Evolutionary conservation across 208 protist genomes (phyloP), one percentile per base, ranked within the genome.

Genomic region (Acanthamoeba healyi): DNA sequence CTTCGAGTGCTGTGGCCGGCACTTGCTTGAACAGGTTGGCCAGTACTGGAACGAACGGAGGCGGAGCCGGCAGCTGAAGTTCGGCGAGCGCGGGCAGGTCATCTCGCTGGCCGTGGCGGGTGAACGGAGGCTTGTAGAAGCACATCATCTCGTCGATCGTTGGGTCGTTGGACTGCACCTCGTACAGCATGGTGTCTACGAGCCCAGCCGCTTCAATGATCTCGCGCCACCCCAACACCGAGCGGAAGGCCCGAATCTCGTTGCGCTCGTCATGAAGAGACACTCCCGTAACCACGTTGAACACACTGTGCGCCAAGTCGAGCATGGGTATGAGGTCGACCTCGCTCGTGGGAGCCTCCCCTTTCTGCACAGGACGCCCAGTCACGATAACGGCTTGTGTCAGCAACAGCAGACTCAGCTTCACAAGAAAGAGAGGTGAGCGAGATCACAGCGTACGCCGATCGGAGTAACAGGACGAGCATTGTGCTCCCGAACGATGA

Each of bases 401-500:
- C n/a, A n/a, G n/a, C n/a, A n/a, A n/a, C n/a, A n/a, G n/a, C n/a
- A n/a, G n/a, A n/a, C n/a, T n/a, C n/a, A n/a, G n/a, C n/a, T n/a
- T n/a, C n/a, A n/a, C n/a, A n/a, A n/a, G n/a, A n/a, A n/a, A n/a
- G n/a, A n/a, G n/a, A n/a, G n/a, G n/a, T n/a, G n/a, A n/a, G n/a
- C n/a, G n/a, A n/a, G n/a, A n/a, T n/a, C n/a, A n/a, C n/a, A n/a
- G n/a, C n/a, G n/a, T n/a, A n/a, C n/a, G n/a, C n/a, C 44, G 19
- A 5, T 42, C 5, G 44, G 26, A 19, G 22, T 90, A 17, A 65
- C 24, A n/a, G 56, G 58, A 40, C 54, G 70, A 6, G 82, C 84
- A 67, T 97, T 93, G 92, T 97, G 96, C 49, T 97, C 96, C 36
- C 96, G 94, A 26, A 95, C 67, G 40, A 97, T 96, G 63, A 97